Evolutionary conservation across 2,329 filamentous ascomycete species (phyloP), one percentile per base, ranked within the genome.

Genomic region (Rutstroemia sp.): DNA sequence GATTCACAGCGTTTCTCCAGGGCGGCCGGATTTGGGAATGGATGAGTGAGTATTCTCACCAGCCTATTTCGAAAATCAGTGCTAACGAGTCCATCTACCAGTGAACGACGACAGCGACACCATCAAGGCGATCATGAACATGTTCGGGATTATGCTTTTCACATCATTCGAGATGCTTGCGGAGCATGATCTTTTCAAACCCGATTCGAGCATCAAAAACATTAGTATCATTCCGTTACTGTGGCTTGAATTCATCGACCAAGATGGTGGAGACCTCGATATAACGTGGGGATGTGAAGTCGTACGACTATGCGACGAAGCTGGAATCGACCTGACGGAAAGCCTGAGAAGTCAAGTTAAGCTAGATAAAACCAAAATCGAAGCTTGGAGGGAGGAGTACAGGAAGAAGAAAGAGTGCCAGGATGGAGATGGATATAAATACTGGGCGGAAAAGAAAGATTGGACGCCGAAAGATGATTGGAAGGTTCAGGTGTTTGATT

Each of bases 131-230:
- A 57, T 61, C 10, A 60, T 75, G 9, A 73, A 78, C 58, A 81
- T 82, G 78, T 75, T 80, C 72, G 75, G 81, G 58, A 75, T 80
- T 67, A 82, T 82, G 67, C 67, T 81, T 51, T 78, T 78, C 67
- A 80, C 81, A 49, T 76, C 74, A 37, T 69, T 80, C 57, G 79
- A 80, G 58, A 72, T 80, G 8, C 66, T 81, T 17, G 72, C 76
- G 5, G 69, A 65, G 25, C 59, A 64, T n/a, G 23, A 46, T 19
- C 57, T 66, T 5, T 55, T 66, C 50, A 58, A 44, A 9, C 47
- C 81, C 16, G 74, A 77, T 1, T 71, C 73, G 3, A 69, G 73
- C 44, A 73, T 69, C 48, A 65, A 73, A 19, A 82, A 81, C 63
- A 75, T 71, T 21, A 78, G 73, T 64, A 76, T 75, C 38, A 72